A percentile compares a stretch with the other conserved stretches of the same genome.
phyloP scores from a whole-genome alignment of 1,284 basidiomycete genomes.

The Fomes fomentarius region DNA sequence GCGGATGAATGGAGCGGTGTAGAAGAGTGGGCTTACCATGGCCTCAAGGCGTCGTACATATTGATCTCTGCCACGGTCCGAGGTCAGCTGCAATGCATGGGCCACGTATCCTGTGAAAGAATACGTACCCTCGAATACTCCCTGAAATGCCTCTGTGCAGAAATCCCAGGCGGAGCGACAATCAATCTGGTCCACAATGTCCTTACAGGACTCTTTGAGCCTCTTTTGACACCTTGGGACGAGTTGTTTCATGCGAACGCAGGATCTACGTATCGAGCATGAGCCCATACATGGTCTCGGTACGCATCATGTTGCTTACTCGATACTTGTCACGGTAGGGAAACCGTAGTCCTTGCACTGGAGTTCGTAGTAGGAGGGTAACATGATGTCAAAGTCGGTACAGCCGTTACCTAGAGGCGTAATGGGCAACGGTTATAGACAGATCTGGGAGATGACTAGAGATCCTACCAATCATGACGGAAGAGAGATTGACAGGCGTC shows the following conservation, averaged over 20 bases:
- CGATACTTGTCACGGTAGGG: slow-evolving; percentile 27
- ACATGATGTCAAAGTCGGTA: slow-evolving; percentile 31
- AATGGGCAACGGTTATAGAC: not conserved
- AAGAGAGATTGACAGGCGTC: slow-evolving; percentile 78
- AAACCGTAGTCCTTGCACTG: slow-evolving; percentile 34
- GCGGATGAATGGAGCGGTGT: not conserved
- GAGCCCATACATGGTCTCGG: too few relatives aligned
- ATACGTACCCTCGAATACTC: slow-evolving; percentile 9
- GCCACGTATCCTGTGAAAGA: too few relatives aligned
- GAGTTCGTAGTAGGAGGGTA: slow-evolving; percentile 37
- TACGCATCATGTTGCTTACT: too few relatives aligned
- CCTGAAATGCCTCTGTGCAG: slow-evolving; percentile 32
- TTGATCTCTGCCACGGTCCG: not conserved
- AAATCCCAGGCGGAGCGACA: slow-evolving; percentile 43
- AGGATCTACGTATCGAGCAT: slow-evolving; percentile 24
- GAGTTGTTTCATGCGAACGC: slow-evolving; percentile 35
- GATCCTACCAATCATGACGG: slow-evolving; percentile 75
- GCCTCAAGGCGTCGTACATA: slow-evolving; percentile 8
- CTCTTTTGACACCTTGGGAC: slow-evolving; percentile 33
- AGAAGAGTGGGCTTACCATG: slow-evolving; percentile 1
- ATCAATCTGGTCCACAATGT: slow-evolving; percentile 38
- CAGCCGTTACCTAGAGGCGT: slow-evolving; percentile 48
- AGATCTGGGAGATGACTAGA: not conserved
- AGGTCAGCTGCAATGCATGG: too few relatives aligned
- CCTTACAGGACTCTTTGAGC: slow-evolving; percentile 30